Conservation (phyloP, 2,329 filamentous ascomycete species). For the Penicillium rolfsii region DNA sequence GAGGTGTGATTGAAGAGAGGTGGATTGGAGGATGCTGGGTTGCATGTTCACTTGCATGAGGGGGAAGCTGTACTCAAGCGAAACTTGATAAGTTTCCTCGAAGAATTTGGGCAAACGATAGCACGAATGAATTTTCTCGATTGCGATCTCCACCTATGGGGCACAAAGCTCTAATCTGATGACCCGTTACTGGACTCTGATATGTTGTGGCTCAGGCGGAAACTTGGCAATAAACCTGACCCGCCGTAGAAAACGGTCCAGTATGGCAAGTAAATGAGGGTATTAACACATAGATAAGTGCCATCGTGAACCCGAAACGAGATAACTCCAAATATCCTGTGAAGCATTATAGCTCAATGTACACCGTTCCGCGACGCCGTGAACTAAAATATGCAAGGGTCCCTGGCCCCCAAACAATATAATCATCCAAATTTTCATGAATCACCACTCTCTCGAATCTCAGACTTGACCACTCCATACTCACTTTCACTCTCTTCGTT, state of each 20-base stretch:
- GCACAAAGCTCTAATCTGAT: too few species aligned
- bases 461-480: background rate
- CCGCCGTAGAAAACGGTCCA: too few species aligned
- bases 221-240: too few species aligned
- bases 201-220: too few species aligned
- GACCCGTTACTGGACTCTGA: too few species aligned
- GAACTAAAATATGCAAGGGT: background rate
- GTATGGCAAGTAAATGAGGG: too few species aligned
- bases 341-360: background rate
- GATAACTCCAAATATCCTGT: background rate
- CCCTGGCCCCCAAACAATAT: background rate
- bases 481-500: background rate
- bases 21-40: background rate
- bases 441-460: background rate
- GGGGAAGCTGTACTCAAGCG: background rate
- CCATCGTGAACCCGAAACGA: background rate
- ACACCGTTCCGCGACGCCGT: background rate
- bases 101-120: too few species aligned
- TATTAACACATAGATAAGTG: background rate
- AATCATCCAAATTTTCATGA: background rate
- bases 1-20: constrained; percentile 10
- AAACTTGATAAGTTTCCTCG: too few species aligned
- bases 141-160: background rate
- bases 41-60: background rate
- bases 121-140: too few species aligned